A percentile compares a stretch with the other conserved stretches of the same genome.
Conservation (phyloP, 768 basidiomycete genomes). For the Steccherinum ochraceum region DNA sequence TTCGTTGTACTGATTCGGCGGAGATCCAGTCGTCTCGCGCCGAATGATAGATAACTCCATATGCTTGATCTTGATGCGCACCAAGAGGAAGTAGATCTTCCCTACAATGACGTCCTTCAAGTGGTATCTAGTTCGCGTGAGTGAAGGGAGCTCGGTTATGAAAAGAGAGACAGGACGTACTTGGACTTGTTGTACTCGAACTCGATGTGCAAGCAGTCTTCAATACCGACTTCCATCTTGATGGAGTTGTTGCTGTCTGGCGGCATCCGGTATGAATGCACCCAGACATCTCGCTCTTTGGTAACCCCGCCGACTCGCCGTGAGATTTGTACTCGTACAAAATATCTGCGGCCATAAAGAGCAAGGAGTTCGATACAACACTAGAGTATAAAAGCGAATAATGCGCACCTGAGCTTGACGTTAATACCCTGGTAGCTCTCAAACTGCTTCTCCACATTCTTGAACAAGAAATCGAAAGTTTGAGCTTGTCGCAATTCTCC, state of each 20-base stretch:
- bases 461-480: slow-evolving; percentile 95
- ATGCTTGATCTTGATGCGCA: slow-evolving; percentile 99
- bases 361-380: slow-evolving; percentile 6
- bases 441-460: slow-evolving; percentile 99
- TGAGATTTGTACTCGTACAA: slow-evolving; percentile 85
- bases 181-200: slow-evolving; percentile 99
- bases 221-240: slow-evolving; percentile 99
- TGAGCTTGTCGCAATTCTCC: slow-evolving; percentile 96
- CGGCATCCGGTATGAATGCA: slow-evolving; percentile 97
- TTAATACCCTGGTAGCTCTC: slow-evolving; percentile 98
- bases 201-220: slow-evolving; percentile 97
- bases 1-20: slow-evolving; percentile 99
- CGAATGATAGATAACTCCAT: slow-evolving; percentile 99
- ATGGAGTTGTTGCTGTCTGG: slow-evolving; percentile 97
- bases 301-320: slow-evolving; percentile 88
- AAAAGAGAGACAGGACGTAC: slow-evolving; percentile 35
- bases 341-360: slow-evolving; percentile 63
- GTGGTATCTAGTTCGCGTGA: slow-evolving; percentile 66
- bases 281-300: slow-evolving; percentile 95
- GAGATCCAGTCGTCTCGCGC: slow-evolving; percentile 92
- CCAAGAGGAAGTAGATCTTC: slow-evolving; percentile 98
- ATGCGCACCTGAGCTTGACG: slow-evolving; percentile 83
- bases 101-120: slow-evolving; percentile 98
- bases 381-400: not conserved
- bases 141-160: not conserved